Evolutionary conservation across 2,329 filamentous ascomycete genomes (phyloP).

Genomic region (Colletotrichum scovillei): DNA sequence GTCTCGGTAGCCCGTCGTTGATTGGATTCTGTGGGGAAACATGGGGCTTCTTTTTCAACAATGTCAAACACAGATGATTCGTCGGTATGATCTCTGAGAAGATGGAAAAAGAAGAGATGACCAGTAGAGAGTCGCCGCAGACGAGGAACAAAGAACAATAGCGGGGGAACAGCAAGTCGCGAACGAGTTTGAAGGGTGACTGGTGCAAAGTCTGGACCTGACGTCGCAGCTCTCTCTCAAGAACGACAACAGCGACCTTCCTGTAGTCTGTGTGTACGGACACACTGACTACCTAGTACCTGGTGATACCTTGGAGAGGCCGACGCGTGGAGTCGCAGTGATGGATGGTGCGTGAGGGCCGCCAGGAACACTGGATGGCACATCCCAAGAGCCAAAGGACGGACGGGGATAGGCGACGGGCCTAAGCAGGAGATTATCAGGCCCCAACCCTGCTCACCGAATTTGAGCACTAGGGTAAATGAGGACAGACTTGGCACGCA

Average conservation of each 20-base stretch:
- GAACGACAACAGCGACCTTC: not conserved
- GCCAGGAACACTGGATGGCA: not conserved
- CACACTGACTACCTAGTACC: not conserved
- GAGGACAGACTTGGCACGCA: slow-evolving; percentile 9
- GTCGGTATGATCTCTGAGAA: not conserved
- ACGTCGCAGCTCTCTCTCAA: not conserved
- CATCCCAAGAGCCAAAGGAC: not conserved
- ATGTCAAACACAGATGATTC: slow-evolving; percentile 3
- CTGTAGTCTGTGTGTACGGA: too few relatives aligned
- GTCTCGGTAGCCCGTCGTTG: slow-evolving; percentile 14
- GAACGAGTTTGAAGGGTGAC: not conserved
- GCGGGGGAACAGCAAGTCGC: not conserved
- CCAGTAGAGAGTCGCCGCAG: not conserved
- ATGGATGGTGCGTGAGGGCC: not conserved
- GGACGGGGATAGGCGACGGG: slow-evolving; percentile 18
- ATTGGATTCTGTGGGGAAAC: slow-evolving; percentile 25
- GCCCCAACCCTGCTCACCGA: slow-evolving; percentile 27
- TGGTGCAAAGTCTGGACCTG: not conserved
- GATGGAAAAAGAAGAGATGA: not conserved
- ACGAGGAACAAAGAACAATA: not conserved
- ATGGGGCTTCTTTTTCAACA: not conserved
- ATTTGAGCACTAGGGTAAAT: slow-evolving; percentile 9
- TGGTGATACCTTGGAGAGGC: slow-evolving; percentile 1
- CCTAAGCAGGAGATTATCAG: slow-evolving; percentile 28
- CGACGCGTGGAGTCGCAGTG: not conserved